phyloP scores from a whole-genome alignment of 2,329 filamentous ascomycete species.

The Fusarium goolgardi region DNA sequence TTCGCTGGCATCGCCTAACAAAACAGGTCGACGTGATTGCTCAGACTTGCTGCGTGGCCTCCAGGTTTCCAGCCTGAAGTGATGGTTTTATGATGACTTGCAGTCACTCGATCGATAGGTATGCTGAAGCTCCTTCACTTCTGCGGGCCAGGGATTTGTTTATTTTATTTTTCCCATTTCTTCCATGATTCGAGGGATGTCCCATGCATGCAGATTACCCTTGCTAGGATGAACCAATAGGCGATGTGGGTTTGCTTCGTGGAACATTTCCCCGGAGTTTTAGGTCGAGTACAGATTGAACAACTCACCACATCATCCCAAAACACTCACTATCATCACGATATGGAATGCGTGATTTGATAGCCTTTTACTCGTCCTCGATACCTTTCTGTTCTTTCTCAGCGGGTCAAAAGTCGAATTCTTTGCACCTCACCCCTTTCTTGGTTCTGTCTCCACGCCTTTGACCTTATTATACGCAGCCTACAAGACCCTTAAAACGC shows the following conservation, averaged over 20 bases:
- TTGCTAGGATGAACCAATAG: conserved; percentile 15
- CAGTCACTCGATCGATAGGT: conserved; percentile 3
- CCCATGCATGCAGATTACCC: conserved; percentile 18
- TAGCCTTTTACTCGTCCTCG: background rate
- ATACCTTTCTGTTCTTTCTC: background rate
- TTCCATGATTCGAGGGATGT: conserved; percentile 29
- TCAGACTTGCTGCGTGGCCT: background rate
- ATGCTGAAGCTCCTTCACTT: conserved; percentile 4
- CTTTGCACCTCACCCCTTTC: background rate
- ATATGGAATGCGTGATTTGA: conserved; percentile 14
- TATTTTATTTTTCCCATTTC: conserved; percentile 5
- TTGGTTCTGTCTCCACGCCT: background rate
- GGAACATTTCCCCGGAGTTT: conserved; percentile 36
- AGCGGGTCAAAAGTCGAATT: conserved; percentile 2
- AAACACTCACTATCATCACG: background rate
- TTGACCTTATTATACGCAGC: background rate
- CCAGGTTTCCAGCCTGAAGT: conserved; percentile 1
- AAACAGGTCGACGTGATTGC: background rate
- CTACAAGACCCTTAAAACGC: conserved; percentile 20
- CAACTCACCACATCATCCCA: conserved; percentile 22
- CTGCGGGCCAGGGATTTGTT: conserved; percentile 2
- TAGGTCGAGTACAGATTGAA: conserved; percentile 19
- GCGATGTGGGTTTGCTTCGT: conserved; percentile 19
- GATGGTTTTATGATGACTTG: background rate
- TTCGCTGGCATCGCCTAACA: conserved; percentile 37